These are phyloP conservation scores for Fraxinus baroniana DNA, from an alignment of 305 asterid species.

Conservation along the genomic window DNA sequence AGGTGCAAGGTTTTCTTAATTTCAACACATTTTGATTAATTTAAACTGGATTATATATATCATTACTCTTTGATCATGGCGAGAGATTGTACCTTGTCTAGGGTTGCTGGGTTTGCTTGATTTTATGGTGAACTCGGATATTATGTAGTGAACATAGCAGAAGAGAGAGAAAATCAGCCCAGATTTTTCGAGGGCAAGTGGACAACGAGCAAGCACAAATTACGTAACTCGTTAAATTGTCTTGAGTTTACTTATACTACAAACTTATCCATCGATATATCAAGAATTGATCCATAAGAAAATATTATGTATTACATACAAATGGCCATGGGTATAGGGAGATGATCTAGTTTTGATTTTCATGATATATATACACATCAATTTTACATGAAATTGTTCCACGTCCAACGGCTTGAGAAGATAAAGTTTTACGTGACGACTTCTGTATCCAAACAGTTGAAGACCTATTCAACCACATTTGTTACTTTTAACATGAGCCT, in stretches of 20 bases:
- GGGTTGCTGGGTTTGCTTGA: constrained; percentile 34
- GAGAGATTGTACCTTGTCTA: constrained; percentile 39
- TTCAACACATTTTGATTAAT: background rate
- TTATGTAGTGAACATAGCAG: background rate
- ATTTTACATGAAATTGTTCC: background rate
- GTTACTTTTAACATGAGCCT: background rate
- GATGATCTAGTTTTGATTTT: background rate
- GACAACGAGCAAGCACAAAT: background rate
- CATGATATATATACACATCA: background rate
- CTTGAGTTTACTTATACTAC: background rate
- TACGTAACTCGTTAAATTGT: background rate
- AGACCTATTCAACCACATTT: constrained; percentile 24
- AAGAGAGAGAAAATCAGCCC: constrained; percentile 17
- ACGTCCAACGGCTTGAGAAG: background rate
- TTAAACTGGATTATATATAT: constrained; percentile 3
- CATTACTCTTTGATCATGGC: background rate
- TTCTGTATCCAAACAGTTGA: constrained; percentile 4
- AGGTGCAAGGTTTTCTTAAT: constrained; percentile 21
- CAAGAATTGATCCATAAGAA: too few relatives aligned
- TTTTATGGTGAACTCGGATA: background rate
- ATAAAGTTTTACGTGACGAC: background rate
- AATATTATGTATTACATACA: too few relatives aligned
- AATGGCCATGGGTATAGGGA: too few relatives aligned
- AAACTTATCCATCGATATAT: too few relatives aligned
- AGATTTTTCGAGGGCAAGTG: constrained; percentile 37